Base-by-base conservation (phyloP, 2,329 filamentous ascomycete species). In the Purpureocillium takamizusanense region DNA sequence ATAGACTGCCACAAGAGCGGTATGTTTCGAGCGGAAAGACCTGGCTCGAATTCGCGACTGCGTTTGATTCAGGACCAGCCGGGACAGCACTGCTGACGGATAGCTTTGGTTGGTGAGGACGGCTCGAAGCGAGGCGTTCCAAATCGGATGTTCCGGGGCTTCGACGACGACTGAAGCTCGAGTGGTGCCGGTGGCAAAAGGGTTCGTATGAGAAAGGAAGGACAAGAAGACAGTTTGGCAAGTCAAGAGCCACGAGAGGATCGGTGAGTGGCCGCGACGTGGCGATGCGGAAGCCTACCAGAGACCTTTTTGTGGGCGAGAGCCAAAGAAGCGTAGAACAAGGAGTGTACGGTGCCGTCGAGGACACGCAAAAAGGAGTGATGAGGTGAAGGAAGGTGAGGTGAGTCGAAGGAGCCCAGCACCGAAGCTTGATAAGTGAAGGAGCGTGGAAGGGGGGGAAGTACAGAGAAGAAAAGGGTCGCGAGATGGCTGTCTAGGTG, bases 51-150 rank as follows among this genome's bases (percentile, higher is more conserved):
- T 43, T 21, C 41, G 38, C 41, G 31, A 40, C 27, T 25, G 14
- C 17, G 31, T 39, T 17, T 46, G 37, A 40, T 45, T 48, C 48
- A 49, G 44, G 43, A 49, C 47, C 47, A 46, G 48, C 45, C 47
- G 48, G 42, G 37, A 41, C 39, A 41, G 38, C 31, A 33, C 42
- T 42, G 37, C 37, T 43, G 35, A 32, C n/a, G 33, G 15, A 3
- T 12, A 28, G 5, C 10, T 5, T 5, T 21, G n/a, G 6, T 34
- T 27, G 6, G 29, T 36, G 15, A 33, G 15, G 15, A 33, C 21
- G 21, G 31, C 13, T 33, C 31, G 31, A 17, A 11, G 9, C 13
- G 28, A 36, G 21, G 16, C 17, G 15, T 21, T 5, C 5, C 35
- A 23, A 13, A 14, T 31, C 13, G 15, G 17, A 28, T 30, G 28